These are phyloP conservation scores for Solanum arcanum DNA, from an alignment of 257 asterid species.

Conservation along the genomic window DNA sequence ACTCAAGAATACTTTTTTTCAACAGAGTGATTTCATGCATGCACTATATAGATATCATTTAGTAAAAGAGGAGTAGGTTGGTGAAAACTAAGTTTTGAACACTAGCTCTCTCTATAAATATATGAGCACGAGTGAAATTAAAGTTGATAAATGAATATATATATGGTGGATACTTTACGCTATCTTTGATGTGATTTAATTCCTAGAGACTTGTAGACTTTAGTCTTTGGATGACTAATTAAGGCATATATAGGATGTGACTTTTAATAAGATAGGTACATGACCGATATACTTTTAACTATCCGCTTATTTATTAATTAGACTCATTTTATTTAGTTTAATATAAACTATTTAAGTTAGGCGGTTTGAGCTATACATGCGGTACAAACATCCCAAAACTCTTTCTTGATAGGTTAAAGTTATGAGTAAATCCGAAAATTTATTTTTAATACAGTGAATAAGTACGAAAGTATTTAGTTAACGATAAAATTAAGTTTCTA, in stretches of 20 bases:
- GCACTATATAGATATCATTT: not conserved
- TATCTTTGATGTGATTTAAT: not conserved
- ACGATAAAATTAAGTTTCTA: not conserved
- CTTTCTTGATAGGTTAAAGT: not conserved
- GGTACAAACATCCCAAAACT: not conserved
- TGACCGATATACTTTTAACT: not conserved
- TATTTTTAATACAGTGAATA: not conserved
- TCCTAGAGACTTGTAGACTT: not conserved
- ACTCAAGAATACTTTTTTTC: not conserved
- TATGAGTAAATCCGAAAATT: fast-evolving
- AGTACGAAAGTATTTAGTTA: not conserved
- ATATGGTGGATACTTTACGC: not conserved
- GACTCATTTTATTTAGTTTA: not conserved
- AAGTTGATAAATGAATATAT: not conserved
- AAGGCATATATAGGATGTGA: not conserved
- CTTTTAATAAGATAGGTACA: not conserved
- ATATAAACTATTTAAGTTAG: not conserved
- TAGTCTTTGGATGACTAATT: not conserved
- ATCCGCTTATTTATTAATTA: not conserved
- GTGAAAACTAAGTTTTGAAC: not conserved
- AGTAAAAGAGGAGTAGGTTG: not conserved
- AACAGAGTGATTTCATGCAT: not conserved
- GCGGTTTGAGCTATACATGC: not conserved
- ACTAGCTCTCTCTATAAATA: not conserved
- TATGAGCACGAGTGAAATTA: not conserved